Base-by-base conservation (phyloP, 2,329 filamentous ascomycete species). In the Venturia asperata region DNA sequence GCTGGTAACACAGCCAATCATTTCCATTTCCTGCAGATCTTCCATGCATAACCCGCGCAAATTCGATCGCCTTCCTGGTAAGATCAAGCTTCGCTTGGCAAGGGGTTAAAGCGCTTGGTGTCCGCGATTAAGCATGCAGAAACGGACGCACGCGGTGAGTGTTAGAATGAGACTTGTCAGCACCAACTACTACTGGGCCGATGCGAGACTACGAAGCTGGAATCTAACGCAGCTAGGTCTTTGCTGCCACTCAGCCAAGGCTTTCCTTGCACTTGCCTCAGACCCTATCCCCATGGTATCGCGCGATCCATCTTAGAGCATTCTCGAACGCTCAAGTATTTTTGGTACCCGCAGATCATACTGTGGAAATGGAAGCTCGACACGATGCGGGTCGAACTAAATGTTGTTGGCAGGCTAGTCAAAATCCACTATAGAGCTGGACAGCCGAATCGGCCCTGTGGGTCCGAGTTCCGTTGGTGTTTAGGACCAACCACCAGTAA, bases 41-140 rank as follows among this genome's bases (percentile, higher is more conserved):
- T 15, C 27, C 52, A 19, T 58, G 52, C 52, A 11, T 37, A 58
- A 58, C 52, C 37, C 37, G 52, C 52, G 52, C 52, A 37, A 58
- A 58, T 15, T 58, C 15, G 19, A 30, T 58, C 52, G 34, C 9
- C 3, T 37, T 58, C 15, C 52, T 58, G 17, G 30, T 37, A n/a
- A 5, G 27, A n/a, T 3, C 52, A 58, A 58, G 30, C 27, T 58
- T 37, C 52, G 19, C 30, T 58, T 19, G 7, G 52, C 30, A n/a
- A 27, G 27, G 19, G 37, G 30, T 27, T 37, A 37, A n/a, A 37
- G 30, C 21, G 49, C 52, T 37, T 58, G 52, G 27, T 7, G 1
- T n/a, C 5, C 9, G 30, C 52, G 19, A 37, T 17, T 56, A 37
- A 19, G 30, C 52, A 58, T 37, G 52, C 52, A 37, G 52, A 37